phyloP scores from a whole-genome alignment of 768 basidiomycete species.

The Trametes coccinea region DNA sequence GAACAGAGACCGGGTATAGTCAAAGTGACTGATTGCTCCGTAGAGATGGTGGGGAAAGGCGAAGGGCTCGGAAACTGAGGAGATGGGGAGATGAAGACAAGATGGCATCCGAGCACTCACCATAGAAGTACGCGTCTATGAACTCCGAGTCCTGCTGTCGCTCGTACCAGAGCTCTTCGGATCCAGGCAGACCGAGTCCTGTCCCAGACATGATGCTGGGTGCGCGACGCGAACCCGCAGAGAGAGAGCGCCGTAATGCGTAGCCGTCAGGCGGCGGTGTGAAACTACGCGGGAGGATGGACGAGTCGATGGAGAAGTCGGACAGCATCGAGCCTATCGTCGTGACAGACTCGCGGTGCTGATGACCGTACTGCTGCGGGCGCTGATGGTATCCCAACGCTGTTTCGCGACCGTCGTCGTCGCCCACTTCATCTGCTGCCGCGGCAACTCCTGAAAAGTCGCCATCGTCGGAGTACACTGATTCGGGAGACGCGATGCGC shows the following conservation, averaged over 20 bases:
- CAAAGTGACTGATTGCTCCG: too few species aligned
- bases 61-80: neutral
- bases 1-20: too few species aligned
- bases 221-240: slow-evolving; percentile 21
- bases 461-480: slow-evolving; percentile 8
- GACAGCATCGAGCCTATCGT: slow-evolving; percentile 34
- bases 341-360: slow-evolving; percentile 28
- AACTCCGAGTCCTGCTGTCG: slow-evolving; percentile 33
- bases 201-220: slow-evolving; percentile 16
- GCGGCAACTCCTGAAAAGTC: neutral
- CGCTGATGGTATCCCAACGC: slow-evolving; percentile 4
- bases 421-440: neutral
- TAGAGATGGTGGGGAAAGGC: neutral
- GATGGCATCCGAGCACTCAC: slow-evolving; percentile 25
- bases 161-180: slow-evolving; percentile 31
- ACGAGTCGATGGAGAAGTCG: slow-evolving; percentile 32
- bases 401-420: slow-evolving; percentile 7
- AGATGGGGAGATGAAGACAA: neutral
- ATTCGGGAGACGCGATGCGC: slow-evolving; percentile 5
- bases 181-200: slow-evolving; percentile 14
- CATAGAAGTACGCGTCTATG: slow-evolving; percentile 45
- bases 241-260: slow-evolving; percentile 24
- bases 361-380: neutral
- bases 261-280: slow-evolving; percentile 20
- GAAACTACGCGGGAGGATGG: slow-evolving; percentile 26